These are phyloP conservation scores for Cladophialophora bantiana DNA, from an alignment of 2,329 filamentous ascomycete species.

Conservation along the genomic window DNA sequence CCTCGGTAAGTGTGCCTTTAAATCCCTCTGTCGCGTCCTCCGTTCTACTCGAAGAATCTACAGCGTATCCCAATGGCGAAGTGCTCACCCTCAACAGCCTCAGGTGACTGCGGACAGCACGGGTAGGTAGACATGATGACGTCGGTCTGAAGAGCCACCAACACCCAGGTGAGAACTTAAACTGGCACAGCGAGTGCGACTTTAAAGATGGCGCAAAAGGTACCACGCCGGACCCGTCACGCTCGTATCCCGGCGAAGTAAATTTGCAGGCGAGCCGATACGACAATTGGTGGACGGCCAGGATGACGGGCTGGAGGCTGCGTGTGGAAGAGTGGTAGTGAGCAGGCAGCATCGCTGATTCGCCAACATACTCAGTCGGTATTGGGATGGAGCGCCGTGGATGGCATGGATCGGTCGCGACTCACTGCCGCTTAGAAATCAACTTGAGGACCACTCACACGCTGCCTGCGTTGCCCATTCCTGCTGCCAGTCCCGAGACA, in stretches of 20 bases:
- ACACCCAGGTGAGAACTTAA: neutral
- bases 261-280: conserved; percentile 12
- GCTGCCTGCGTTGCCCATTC: conserved; percentile 4
- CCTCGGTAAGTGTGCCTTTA: neutral
- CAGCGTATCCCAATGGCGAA: neutral
- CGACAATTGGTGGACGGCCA: conserved; percentile 16
- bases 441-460: conserved; percentile 25
- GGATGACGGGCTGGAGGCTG: conserved; percentile 24
- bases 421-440: conserved; percentile 37
- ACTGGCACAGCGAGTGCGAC: neutral
- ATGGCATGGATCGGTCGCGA: conserved; percentile 35
- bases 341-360: conserved; percentile 32
- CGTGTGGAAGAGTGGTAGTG: conserved; percentile 4
- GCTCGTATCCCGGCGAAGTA: conserved; percentile 19
- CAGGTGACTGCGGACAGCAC: neutral
- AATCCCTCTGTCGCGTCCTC: neutral
- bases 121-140: conserved; percentile 8
- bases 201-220: conserved; percentile 16
- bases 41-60: neutral
- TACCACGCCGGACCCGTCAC: conserved; percentile 5
- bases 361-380: conserved; percentile 20
- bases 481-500: conserved; percentile 2
- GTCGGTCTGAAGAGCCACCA: conserved; percentile 4
- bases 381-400: conserved; percentile 31
- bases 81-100: neutral